Evolutionary conservation across 768 basidiomycete genomes (phyloP).

Genomic region (Butyriboletus loyo): DNA sequence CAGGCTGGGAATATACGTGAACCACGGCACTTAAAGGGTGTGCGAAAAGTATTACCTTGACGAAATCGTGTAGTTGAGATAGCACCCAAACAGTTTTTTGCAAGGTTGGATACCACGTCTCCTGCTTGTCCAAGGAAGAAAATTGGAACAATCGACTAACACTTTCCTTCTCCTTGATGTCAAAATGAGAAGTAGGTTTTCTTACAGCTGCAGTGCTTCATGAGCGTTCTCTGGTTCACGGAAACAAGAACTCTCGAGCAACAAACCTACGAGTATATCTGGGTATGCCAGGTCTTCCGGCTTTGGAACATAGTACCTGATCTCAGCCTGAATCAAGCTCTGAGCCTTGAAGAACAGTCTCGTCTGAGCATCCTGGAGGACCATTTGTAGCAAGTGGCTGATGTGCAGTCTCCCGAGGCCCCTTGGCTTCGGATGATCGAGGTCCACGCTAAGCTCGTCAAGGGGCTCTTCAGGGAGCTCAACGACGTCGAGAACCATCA

Average conservation of each 20-base stretch:
- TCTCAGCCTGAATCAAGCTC: conserved; percentile 84
- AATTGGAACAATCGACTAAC: conserved; percentile 67
- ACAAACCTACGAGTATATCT: conserved; percentile 69
- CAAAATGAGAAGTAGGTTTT: conserved; percentile 41
- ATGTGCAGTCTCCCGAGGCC: conserved; percentile 69
- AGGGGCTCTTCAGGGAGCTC: conserved; percentile 30
- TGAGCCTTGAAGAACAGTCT: conserved; percentile 95
- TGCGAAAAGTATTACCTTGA: conserved; percentile 59
- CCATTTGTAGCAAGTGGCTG: conserved; percentile 78
- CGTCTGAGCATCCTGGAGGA: conserved; percentile 95
- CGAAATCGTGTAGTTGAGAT: conserved; percentile 84
- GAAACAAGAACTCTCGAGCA: background rate
- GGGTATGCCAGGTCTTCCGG: conserved; percentile 85
- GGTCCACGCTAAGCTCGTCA: conserved; percentile 37
- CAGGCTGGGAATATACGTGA: conserved; percentile 53
- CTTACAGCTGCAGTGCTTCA: conserved; percentile 38
- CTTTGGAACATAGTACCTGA: conserved; percentile 76
- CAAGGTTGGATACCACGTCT: conserved; percentile 91
- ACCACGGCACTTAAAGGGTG: background rate
- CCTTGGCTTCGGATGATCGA: conserved; percentile 35
- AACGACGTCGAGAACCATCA: conserved; percentile 88
- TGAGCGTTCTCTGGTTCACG: conserved; percentile 2
- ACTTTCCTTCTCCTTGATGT: conserved; percentile 65
- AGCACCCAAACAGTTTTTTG: conserved; percentile 89
- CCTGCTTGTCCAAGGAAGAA: conserved; percentile 67